Base-by-base conservation (phyloP, 2,329 filamentous ascomycete species). In the Pseudogymnoascus verrucosus region DNA sequence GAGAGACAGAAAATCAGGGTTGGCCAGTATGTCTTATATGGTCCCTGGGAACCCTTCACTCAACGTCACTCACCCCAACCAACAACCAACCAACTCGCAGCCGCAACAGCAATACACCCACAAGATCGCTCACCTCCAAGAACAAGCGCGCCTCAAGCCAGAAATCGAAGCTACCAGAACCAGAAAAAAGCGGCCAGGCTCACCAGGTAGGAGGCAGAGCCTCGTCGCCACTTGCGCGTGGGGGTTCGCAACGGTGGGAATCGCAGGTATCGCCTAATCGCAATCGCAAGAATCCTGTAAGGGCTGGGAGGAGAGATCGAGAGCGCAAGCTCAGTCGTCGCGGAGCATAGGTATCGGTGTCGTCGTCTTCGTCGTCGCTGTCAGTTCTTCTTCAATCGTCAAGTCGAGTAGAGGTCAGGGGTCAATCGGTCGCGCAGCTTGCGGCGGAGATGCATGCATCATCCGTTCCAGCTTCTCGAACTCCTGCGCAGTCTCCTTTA, bases 141-240 rank as follows among this genome's bases (percentile, higher is more conserved):
- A 51, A 28, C 44, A 28, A 28, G 21, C 23, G 44, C 21, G 23
- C 23, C 44, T n/a, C 23, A 51, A 51, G 23, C 23, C 44, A 51
- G 44, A 51, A 28, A n/a, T 51, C 23, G 11, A 51, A 51, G 23
- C 44, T 26, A 51, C 16, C 5, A 51, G 12, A 3, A 51, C 44
- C 44, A 51, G 44, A 23, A n/a, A 28, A 51, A 26, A 28, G 44
- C 44, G 23, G 44, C 21, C 44, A 28, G 44, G 44, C 44, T 51
- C 44, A 51, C 44, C 44, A 28, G 23, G 23, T n/a, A 51, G 44
- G 44, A 51, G 44, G 23, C 44, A 51, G 21, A 51, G 44, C 44
- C 44, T 51, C 44, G 44, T 51, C 44, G 44, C 44, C 44, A 51
- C 44, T 28, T 47, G 42, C 42, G 44, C 44, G 44, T 51, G 44